Conservation (phyloP, 73 alveolate species). For the Paramecium biaurelia region DNA sequence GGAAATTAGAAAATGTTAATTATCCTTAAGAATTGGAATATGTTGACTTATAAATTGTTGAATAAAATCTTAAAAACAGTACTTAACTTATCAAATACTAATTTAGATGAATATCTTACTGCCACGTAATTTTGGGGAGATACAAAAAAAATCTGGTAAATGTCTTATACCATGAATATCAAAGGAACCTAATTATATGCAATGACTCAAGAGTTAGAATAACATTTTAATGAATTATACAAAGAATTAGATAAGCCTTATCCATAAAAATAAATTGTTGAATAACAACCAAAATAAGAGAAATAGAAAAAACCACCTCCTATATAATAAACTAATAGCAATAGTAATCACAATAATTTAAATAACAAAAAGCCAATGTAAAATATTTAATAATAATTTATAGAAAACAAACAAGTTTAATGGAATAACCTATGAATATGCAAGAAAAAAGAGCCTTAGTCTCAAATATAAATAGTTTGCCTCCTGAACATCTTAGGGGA, state of each 20-base stretch:
- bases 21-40: conserved; percentile 28
- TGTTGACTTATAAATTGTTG: conserved; percentile 31
- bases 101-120: conserved; percentile 34
- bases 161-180: conserved; percentile 38
- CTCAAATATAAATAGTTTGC: conserved; percentile 25
- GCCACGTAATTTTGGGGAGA: conserved; percentile 51
- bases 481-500: conserved; percentile 62
- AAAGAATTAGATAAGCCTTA: conserved; percentile 30
- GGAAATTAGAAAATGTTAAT: conserved; percentile 30
- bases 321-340: neutral
- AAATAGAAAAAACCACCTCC: neutral
- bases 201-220: conserved; percentile 34
- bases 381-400: neutral
- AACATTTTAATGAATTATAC: conserved; percentile 8
- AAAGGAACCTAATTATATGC: conserved; percentile 43
- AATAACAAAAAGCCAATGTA: neutral
- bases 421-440: conserved; percentile 64
- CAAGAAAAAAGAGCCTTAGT: conserved; percentile 58
- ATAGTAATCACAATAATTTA: neutral
- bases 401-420: neutral
- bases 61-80: conserved; percentile 34
- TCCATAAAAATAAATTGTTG: neutral
- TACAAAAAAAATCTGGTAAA: conserved; percentile 36
- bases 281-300: neutral
- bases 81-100: neutral